phyloP scores from a whole-genome alignment of 768 basidiomycete genomes.

The Russula virescens region DNA sequence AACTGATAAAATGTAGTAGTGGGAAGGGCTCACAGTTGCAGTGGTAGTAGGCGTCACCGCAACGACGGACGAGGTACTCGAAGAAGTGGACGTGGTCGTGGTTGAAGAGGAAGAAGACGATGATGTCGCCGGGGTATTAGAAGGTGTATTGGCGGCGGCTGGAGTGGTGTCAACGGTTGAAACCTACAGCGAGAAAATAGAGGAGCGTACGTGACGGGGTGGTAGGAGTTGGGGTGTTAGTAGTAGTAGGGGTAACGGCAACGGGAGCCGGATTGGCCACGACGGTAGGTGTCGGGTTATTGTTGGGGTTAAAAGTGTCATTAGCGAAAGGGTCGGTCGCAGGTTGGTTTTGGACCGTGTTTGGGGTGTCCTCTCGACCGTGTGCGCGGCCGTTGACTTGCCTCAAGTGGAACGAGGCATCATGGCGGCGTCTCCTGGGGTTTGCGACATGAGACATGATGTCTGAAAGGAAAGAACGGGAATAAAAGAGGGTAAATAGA shows the following conservation, averaged over 20 bases:
- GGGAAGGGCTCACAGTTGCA: neutral
- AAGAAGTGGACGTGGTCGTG: neutral
- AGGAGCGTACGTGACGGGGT: neutral
- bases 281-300: too few relatives aligned
- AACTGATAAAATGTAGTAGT: neutral
- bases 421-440: neutral
- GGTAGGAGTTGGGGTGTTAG: neutral
- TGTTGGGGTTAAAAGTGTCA: too few relatives aligned
- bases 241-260: neutral
- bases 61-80: neutral
- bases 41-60: neutral
- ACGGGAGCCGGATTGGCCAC: too few relatives aligned
- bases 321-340: neutral
- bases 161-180: neutral
- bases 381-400: too few relatives aligned
- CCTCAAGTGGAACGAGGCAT: neutral
- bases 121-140: neutral
- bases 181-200: neutral
- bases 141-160: neutral
- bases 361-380: too few relatives aligned
- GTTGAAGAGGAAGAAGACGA: neutral
- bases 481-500: neutral
- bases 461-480: neutral
- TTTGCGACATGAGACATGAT: slow-evolving; percentile 4
- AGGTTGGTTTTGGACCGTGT: too few relatives aligned